phyloP scores from a whole-genome alignment of 2,329 filamentous ascomycete genomes.

The Stagonosporopsis chrysanthemi region DNA sequence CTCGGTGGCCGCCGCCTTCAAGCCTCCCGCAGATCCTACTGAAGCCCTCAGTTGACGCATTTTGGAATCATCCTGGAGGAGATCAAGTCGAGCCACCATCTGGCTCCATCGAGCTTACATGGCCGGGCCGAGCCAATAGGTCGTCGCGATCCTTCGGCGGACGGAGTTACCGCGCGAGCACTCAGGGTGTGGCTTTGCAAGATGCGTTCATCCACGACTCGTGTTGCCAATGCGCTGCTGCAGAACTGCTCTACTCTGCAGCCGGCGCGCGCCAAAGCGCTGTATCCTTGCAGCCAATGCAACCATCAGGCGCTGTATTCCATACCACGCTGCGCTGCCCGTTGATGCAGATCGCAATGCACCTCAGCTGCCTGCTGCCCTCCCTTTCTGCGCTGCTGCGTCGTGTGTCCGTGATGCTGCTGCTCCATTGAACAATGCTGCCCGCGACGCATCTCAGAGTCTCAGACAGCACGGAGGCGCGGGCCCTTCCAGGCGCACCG shows the following conservation, averaged over 20 bases:
- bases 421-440: neutral
- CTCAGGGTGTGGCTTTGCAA: slow-evolving; percentile 22
- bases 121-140: slow-evolving; percentile 36
- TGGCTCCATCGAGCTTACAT: slow-evolving; percentile 32
- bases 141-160: slow-evolving; percentile 13
- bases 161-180: slow-evolving; percentile 20
- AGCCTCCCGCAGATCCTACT: slow-evolving; percentile 33
- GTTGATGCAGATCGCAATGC: slow-evolving; percentile 14
- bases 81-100: slow-evolving; percentile 43
- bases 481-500: slow-evolving; percentile 24
- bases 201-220: slow-evolving; percentile 20
- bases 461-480: slow-evolving; percentile 26
- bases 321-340: slow-evolving; percentile 5
- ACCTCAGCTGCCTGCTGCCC: slow-evolving; percentile 35
- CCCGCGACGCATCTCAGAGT: slow-evolving; percentile 25
- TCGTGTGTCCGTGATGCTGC: neutral
- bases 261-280: slow-evolving; percentile 11
- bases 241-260: slow-evolving; percentile 13
- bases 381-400: slow-evolving; percentile 21
- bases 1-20: slow-evolving; percentile 42
- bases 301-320: slow-evolving; percentile 8
- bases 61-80: slow-evolving; percentile 42
- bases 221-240: slow-evolving; percentile 14
- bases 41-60: slow-evolving; percentile 36
- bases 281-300: slow-evolving; percentile 15